phyloP scores from a whole-genome alignment of 192 early-diverging fungal species.

The Endogone sp. region DNA sequence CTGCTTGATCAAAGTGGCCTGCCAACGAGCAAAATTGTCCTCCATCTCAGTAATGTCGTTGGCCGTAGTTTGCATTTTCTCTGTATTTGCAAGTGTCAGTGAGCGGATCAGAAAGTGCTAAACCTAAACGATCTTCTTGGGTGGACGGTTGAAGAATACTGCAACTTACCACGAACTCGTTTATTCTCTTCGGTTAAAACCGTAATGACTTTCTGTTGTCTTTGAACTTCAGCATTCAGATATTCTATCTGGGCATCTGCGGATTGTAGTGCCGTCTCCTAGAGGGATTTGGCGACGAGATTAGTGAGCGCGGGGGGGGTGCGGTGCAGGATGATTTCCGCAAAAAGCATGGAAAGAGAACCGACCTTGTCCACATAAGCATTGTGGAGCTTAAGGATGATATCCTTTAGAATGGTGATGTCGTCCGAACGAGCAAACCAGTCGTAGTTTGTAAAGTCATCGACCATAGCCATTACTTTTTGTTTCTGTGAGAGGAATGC shows the following conservation, averaged over 20 bases:
- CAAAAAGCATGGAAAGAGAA: background rate
- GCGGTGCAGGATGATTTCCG: no score
- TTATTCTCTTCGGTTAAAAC: background rate
- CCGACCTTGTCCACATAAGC: background rate
- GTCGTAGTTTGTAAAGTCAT: background rate
- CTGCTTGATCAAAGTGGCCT: background rate
- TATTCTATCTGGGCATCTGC: background rate
- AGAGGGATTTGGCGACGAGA: background rate
- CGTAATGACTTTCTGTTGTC: background rate
- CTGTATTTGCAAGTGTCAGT: background rate
- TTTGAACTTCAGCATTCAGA: background rate
- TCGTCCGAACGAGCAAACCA: background rate
- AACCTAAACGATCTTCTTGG: no score
- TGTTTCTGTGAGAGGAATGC: no score
- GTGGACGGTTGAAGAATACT: no score
- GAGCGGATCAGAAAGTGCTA: background rate
- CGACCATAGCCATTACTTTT: background rate
- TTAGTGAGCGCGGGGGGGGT: no score
- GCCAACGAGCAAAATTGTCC: background rate
- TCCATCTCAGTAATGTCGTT: background rate
- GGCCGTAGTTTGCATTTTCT: background rate
- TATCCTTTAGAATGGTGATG: background rate
- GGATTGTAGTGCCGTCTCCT: background rate
- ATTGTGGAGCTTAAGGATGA: background rate
- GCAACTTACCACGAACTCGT: background rate